phyloP scores from a whole-genome alignment of 495 filamentous ascomycete genomes.

The Chaetomidium leptoderma region DNA sequence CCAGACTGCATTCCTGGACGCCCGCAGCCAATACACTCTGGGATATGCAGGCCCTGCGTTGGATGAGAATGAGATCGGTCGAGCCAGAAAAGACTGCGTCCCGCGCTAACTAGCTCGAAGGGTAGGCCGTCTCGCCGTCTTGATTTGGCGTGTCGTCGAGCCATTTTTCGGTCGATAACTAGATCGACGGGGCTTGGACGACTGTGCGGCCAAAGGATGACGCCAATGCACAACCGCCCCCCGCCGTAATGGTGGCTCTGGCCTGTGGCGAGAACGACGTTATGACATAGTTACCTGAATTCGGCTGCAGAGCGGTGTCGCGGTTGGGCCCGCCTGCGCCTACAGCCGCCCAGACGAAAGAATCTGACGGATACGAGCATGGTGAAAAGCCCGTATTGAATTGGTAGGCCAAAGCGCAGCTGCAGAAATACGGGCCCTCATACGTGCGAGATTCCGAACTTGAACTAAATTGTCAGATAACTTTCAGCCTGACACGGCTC shows the following conservation, averaged over 20 bases:
- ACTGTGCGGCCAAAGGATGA: too few relatives aligned
- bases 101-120: too few relatives aligned
- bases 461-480: too few relatives aligned
- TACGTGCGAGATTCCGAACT: too few relatives aligned
- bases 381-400: not conserved
- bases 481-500: too few relatives aligned
- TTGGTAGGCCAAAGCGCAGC: not conserved
- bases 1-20: slow-evolving; percentile 5
- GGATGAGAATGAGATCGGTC: not conserved
- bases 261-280: not conserved
- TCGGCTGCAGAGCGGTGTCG: not conserved
- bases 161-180: not conserved
- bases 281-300: slow-evolving; percentile 22
- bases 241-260: not conserved
- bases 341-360: not conserved
- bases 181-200: not conserved
- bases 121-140: too few relatives aligned
- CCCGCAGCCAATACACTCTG: slow-evolving; percentile 10
- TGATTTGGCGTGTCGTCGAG: too few relatives aligned
- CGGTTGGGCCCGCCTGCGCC: slow-evolving; percentile 1
- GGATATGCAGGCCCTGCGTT: not conserved
- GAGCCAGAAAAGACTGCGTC: too few relatives aligned
- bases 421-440: not conserved
- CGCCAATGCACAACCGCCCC: not conserved
- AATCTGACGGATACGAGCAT: slow-evolving; percentile 11